Conservation (phyloP, 2,329 filamentous ascomycete genomes). For the Colletotrichum sp. region DNA sequence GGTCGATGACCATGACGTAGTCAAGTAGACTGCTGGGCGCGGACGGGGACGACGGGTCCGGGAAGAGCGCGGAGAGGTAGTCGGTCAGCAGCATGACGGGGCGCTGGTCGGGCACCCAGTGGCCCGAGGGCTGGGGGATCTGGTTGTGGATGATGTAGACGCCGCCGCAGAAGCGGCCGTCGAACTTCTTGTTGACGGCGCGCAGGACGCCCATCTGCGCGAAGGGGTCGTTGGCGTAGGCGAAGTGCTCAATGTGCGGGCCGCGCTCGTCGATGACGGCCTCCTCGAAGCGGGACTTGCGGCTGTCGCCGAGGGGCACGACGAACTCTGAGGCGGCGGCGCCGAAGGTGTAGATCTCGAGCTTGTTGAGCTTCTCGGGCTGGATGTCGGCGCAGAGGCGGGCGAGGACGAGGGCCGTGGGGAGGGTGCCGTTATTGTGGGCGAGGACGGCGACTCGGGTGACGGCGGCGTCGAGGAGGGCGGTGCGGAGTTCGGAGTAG, state of each 20-base stretch:
- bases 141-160: slow-evolving; percentile 38
- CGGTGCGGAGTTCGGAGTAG: slow-evolving; percentile 39
- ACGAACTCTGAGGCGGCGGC: slow-evolving; percentile 42
- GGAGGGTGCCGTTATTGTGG: slow-evolving; percentile 44
- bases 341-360: slow-evolving; percentile 52
- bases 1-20: slow-evolving; percentile 39
- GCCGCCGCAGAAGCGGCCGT: slow-evolving; percentile 42
- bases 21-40: slow-evolving; percentile 31
- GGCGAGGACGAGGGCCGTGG: slow-evolving; percentile 38
- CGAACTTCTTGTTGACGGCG: slow-evolving; percentile 38
- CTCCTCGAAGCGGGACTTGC: slow-evolving; percentile 24
- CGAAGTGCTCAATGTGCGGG: slow-evolving; percentile 41
- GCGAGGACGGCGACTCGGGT: slow-evolving; percentile 42
- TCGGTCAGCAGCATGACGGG: slow-evolving; percentile 32
- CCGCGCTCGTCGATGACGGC: slow-evolving; percentile 19
- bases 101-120: background rate
- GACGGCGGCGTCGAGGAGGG: slow-evolving; percentile 36
- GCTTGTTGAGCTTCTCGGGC: slow-evolving; percentile 36
- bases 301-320: slow-evolving; percentile 33
- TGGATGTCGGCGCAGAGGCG: slow-evolving; percentile 43
- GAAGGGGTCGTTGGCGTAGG: slow-evolving; percentile 40
- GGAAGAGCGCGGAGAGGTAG: slow-evolving; percentile 42
- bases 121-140: slow-evolving; percentile 7
- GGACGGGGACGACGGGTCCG: slow-evolving; percentile 27
- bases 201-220: slow-evolving; percentile 42